Percentiles rank a stretch among this genome's conserved stretches.
Conservation (phyloP, 306 rosid species). For the Prunus campanulata region DNA sequence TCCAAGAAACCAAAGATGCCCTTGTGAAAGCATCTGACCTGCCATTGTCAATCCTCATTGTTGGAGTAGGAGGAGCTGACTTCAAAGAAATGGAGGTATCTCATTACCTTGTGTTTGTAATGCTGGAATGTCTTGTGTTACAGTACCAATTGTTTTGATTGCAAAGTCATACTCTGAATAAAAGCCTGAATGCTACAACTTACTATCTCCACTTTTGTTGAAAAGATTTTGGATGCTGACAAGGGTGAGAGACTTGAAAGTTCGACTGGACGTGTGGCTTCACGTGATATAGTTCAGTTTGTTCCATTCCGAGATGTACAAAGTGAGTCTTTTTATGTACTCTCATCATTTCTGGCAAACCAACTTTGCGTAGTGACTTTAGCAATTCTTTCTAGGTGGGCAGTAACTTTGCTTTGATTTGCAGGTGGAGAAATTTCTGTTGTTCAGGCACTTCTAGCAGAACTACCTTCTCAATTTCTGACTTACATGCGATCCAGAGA, state of each 20-base stretch:
- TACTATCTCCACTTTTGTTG: conserved; percentile 2
- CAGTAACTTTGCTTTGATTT: conserved; percentile 15
- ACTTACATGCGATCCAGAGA: conserved; percentile 82
- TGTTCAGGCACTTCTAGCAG: conserved; percentile 94
- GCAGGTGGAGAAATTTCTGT: conserved; percentile 92
- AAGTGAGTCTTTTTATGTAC: conserved; percentile 40
- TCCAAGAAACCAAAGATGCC: conserved; percentile 99
- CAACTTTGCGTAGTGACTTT: not conserved
- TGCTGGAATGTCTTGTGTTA: not conserved
- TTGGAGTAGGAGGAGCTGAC: conserved; percentile 99
- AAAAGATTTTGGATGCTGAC: conserved; percentile 86
- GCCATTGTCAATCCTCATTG: conserved; percentile 90
- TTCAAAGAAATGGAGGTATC: conserved; percentile 99
- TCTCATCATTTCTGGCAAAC: not conserved
- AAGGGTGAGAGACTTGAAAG: conserved; percentile 94
- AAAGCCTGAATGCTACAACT: not conserved
- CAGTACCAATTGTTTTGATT: not conserved
- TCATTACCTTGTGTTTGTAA: not conserved
- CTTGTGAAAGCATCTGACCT: conserved; percentile 93
- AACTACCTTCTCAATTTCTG: conserved; percentile 89
- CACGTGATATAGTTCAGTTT: conserved; percentile 96
- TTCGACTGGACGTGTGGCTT: conserved; percentile 80
- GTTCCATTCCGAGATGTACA: conserved; percentile 92
- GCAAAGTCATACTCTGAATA: not conserved
- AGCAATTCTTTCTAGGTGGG: not conserved